phyloP scores from a whole-genome alignment of 208 protist genomes.

The Novymonas esmeraldas region DNA sequence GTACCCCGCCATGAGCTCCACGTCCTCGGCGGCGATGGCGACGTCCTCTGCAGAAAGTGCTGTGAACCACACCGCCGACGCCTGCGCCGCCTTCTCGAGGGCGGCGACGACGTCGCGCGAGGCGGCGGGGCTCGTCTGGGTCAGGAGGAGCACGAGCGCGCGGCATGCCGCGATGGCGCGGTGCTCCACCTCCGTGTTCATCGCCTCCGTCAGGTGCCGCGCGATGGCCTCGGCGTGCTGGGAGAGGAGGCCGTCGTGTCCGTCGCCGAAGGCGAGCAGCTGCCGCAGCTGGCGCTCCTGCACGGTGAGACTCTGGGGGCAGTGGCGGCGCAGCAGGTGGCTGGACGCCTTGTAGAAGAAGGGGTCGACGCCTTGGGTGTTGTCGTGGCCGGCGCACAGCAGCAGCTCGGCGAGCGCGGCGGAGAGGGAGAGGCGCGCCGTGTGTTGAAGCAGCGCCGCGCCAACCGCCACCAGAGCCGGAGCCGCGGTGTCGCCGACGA shows the following conservation, averaged over 20 bases:
- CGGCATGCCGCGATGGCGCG: constrained; percentile 69
- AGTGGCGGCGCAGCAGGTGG: constrained; percentile 28
- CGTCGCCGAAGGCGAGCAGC: constrained; percentile 18
- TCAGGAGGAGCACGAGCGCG: constrained; percentile 70
- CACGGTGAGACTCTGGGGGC: constrained; percentile 20
- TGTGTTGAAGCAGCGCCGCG: constrained; percentile 54
- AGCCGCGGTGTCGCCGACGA: constrained; percentile 50
- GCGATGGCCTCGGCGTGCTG: constrained; percentile 46
- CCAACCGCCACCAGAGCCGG: constrained; percentile 43
- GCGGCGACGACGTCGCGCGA: constrained; percentile 42
- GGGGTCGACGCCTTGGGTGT: constrained; percentile 71
- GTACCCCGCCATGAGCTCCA: constrained; percentile 50
- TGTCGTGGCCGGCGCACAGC: constrained; percentile 78
- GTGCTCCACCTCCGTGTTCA: constrained; percentile 36
- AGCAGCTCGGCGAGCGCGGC: constrained; percentile 64
- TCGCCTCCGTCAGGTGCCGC: constrained; percentile 39
- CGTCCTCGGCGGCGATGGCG: constrained; percentile 70
- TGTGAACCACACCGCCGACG: constrained; percentile 60
- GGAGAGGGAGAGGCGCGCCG: constrained; percentile 29
- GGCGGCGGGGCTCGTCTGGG: constrained; percentile 29
- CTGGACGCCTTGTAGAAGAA: constrained; percentile 57
- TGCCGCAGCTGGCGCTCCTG: constrained; percentile 32
- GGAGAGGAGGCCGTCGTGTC: constrained; percentile 41
- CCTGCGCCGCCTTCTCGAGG: constrained; percentile 40
- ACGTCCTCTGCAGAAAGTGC: constrained; percentile 61